Base-by-base conservation (phyloP, 805 yeast species). In the Pichia exigua region DNA sequence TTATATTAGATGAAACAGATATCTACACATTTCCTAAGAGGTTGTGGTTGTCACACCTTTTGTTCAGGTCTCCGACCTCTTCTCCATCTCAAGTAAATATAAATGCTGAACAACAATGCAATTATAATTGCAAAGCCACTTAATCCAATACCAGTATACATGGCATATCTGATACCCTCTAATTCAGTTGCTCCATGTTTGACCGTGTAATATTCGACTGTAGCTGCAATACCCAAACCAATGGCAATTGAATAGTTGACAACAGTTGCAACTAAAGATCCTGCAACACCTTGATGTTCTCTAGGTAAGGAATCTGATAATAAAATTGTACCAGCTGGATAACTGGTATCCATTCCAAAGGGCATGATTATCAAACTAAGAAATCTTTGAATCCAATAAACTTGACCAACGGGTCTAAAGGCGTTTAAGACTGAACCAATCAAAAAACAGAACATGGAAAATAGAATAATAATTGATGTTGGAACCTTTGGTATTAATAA, bases 301-400 rank as follows among this genome's bases (percentile, higher is more conserved):
- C 71, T 64, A 0, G 91, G 90, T 39, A 85, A 68, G 45, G 69
- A 69, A 54, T 81, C 81, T 9, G 84, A 76, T 42, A 85, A 64
- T 15, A 83, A 74, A 46, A 85, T 72, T 0, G 89, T 78, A 0
- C 86, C 82, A 1, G 91, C 83, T 0, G 94, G 92, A 64, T 85
- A 86, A 27, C 87, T 80, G 63, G 82, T 69, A 63, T 86, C 92
- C 90, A 86, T 84, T 2, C 89, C 95, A 73, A 82, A 83, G 15
- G 82, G 76, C 6, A 79, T 66, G 7, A 85, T 66, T 18, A 81
- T 57, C 72, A 77, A 71, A 30, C 77, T 74, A 3, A 83, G 81
- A 59, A 86, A 73, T 2, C 78, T 65, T 60, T 80, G 73, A 9
- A 74, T 70, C 76, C 80, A 86, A 61, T 75, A 87, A 0, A 77